Evolutionary conservation across 495 filamentous ascomycete genomes (phyloP), one percentile per base, ranked within the genome.

Genomic region (Tuber umbilicatum): DNA sequence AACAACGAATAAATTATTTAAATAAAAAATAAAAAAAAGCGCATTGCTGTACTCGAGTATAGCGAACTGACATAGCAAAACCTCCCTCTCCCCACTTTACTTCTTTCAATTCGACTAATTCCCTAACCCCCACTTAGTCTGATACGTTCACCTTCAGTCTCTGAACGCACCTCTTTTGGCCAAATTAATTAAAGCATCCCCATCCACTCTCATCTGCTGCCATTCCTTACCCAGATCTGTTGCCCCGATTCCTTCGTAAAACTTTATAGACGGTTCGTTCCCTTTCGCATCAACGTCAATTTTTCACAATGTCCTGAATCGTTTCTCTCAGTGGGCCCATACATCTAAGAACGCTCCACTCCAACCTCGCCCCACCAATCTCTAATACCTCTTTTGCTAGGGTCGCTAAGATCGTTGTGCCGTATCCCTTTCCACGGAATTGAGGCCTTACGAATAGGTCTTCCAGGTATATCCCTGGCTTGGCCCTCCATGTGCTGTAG

Each of bases 401-500:
- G 81, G 89, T 89, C 70, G 87, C 87, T 50, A 99, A 85, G 82
- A 98, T 79, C 81, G 86, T 84, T 81, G 89, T 91, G 21, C 93
- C 95, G 80, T 94, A 97, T 4, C 94, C 94, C 42, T 88, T 86
- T 35, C 90, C 89, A 7, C 95, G 85, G 68, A 91, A 90, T 39
- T 83, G 84, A 37, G 89, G 87, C 80, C 90, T 85, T 42, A 99
- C 93, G 80, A 92, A 97, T 16, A 99, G 85, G 82, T 99, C 95
- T 82, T 99, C 95, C 19, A 99, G 90, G 81, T 95, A 97, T 78
- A 99, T 93, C 1, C 95, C 95, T 2, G 95, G 91, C 16, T 88
- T 87, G 5, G 90, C 89, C 50, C 90, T 89, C 95, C 95, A 98
- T 7, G 95, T 97, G 74, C 89, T 89, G 82, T 91, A 93, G 81